A percentile compares a stretch with the other conserved stretches of the same genome.
phyloP scores from a whole-genome alignment of 768 basidiomycete species.

The Saitozyma sp. region DNA sequence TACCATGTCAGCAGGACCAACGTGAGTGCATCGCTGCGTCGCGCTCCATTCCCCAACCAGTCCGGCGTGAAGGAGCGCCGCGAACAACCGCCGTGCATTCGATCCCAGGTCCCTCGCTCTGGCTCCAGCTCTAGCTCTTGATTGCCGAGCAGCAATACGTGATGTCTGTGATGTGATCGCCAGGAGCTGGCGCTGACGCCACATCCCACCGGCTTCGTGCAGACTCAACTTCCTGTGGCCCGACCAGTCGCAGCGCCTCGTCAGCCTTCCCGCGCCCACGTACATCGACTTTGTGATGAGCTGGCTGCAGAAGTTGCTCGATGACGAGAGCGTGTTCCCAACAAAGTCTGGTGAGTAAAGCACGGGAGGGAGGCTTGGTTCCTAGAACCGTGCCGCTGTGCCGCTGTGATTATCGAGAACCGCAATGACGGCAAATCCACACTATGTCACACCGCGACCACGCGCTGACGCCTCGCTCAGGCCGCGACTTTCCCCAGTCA shows the following conservation, averaged over 20 bases:
- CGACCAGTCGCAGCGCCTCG: slow-evolving; percentile 83
- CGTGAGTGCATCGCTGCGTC: slow-evolving; percentile 60
- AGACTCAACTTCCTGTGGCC: slow-evolving; percentile 95
- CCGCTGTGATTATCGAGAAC: no score
- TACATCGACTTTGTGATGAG: slow-evolving; percentile 99
- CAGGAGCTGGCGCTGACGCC: no score
- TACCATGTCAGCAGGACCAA: slow-evolving; percentile 83
- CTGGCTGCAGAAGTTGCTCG: slow-evolving; percentile 87
- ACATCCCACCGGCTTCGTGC: slow-evolving; percentile 1
- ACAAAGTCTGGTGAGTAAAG: slow-evolving; percentile 78
- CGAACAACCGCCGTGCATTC: not conserved
- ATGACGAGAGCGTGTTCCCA: slow-evolving; percentile 92
- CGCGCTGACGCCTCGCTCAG: slow-evolving; percentile 55
- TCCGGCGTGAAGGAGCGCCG: not conserved
- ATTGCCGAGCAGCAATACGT: not conserved
- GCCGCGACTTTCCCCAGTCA: slow-evolving; percentile 77
- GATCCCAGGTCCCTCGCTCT: no score
- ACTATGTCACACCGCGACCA: no score
- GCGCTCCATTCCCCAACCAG: not conserved
- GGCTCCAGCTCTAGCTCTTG: not conserved
- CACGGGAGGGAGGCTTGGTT: no score
- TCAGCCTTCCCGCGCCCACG: slow-evolving; percentile 84
- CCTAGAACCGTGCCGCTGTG: no score
- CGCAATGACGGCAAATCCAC: no score
- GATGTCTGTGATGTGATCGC: no score